Evolutionary conservation across 148 eudicot genomes (phyloP).

Genomic region (Heliosperma pusillum): DNA sequence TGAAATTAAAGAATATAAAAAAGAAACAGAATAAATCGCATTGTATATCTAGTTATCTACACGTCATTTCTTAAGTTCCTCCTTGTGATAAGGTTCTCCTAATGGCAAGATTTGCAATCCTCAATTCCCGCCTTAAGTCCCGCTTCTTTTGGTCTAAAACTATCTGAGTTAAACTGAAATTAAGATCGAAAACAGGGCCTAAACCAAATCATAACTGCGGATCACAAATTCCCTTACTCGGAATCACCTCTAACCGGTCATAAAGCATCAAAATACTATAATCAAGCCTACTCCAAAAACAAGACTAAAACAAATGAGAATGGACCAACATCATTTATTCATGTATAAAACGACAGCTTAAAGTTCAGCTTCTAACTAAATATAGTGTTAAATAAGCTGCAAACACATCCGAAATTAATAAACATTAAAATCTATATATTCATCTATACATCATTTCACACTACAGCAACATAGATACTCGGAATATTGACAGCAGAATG

Average conservation of each 20-base stretch:
- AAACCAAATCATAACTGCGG: constrained; percentile 55
- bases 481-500: background rate
- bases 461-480: background rate
- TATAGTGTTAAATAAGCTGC: background rate
- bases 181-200: constrained; percentile 10
- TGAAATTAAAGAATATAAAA: background rate
- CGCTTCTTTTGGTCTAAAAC: background rate
- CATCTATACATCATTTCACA: background rate
- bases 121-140: constrained; percentile 43
- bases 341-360: background rate
- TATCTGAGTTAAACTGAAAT: background rate
- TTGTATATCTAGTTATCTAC: background rate
- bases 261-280: constrained; percentile 1
- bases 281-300: background rate
- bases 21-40: background rate
- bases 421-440: background rate
- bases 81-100: constrained; percentile 59
- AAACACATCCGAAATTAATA: background rate
- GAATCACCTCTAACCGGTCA: constrained; percentile 1
- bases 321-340: background rate
- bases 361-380: background rate
- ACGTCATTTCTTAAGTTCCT: constrained; percentile 50
- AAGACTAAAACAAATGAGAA: background rate
- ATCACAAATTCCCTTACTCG: constrained; percentile 14
- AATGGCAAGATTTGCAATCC: constrained; percentile 58